These are phyloP conservation scores for Ogataea henricii DNA, from an alignment of 805 yeast species.

Conservation along the genomic window DNA sequence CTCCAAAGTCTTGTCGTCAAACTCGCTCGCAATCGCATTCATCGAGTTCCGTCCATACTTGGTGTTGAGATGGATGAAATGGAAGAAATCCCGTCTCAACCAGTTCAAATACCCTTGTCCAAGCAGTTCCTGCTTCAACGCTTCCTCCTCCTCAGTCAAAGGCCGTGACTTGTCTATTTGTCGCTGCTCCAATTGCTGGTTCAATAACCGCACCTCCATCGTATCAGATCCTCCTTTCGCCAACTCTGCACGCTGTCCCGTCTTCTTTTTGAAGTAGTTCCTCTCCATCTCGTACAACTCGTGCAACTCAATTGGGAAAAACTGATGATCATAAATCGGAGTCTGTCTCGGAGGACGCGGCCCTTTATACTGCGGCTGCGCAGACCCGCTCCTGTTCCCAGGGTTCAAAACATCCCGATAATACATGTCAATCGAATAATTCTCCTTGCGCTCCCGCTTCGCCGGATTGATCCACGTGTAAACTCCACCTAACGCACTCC, in stretches of 20 bases:
- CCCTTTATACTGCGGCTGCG: constrained; percentile 46
- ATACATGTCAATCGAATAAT: constrained; percentile 85
- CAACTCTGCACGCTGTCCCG: constrained; percentile 63
- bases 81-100: constrained; percentile 86
- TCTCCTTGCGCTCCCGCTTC: constrained; percentile 80
- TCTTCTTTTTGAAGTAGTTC: constrained; percentile 69
- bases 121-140: constrained; percentile 57
- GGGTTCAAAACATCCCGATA: constrained; percentile 55
- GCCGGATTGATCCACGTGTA: constrained; percentile 83
- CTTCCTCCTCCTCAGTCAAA: constrained; percentile 79
- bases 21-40: constrained; percentile 69
- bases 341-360: constrained; percentile 86
- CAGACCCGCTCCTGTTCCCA: constrained; percentile 55
- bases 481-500: constrained; percentile 34
- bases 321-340: constrained; percentile 86
- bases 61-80: constrained; percentile 70
- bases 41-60: constrained; percentile 81
- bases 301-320: constrained; percentile 73
- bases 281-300: constrained; percentile 82
- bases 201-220: constrained; percentile 23
- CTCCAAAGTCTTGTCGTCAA: constrained; percentile 77
- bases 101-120: constrained; percentile 75
- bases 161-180: constrained; percentile 79
- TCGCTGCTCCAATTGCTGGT: constrained; percentile 55
- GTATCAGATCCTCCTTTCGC: constrained; percentile 50